Evolutionary conservation across 2,329 filamentous ascomycete genomes (phyloP), one percentile per base, ranked within the genome.

Genomic region (Cladosporium sp.): DNA sequence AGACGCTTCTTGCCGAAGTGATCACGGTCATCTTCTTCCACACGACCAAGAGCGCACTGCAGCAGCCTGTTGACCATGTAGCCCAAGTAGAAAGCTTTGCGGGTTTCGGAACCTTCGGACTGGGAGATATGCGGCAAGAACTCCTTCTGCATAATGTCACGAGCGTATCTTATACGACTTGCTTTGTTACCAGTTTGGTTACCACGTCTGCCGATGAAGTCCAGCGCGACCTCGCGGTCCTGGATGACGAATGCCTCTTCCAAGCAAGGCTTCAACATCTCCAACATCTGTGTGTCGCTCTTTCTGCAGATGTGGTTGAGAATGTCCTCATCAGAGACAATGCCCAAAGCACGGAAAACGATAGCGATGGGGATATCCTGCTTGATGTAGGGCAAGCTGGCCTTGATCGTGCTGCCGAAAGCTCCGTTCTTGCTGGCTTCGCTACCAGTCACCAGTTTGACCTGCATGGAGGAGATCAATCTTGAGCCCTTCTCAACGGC

Each of bases 1-100:
- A 99, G 85, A 70, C 95, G 91, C 85, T 99, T 99, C 86, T 98
- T 98, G 74, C 95, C 95, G 75, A 99, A 97, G 78, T 99, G 96
- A 83, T 99, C 95, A 82, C 95, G 91, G 76, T 99, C 95, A 75
- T 99, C 95, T 28, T 93, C 92, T 76, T 98, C 95, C 68, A 93
- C 90, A 67, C 95, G 90, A 60, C 95, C 96, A 57, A 99, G 85
- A 63, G 93, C 92, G 76, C 93, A 97, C 78, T 97, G 94, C 26
- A 98, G 84, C 72, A 99, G 86, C 76, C 95, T 91, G 79, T 99
- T 94, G 56, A 98, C 92, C 94, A 99, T 99, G 80, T 99, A 99
- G 25, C 96, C 95, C 58, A 99, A 83, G 85, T 98, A 99, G 80
- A 97, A 99, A 2, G 96, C 95, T 77, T 99, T 99, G 66, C 92